phyloP scores from a whole-genome alignment of 2,329 filamentous ascomycete species.

The Diplodia seriata region DNA sequence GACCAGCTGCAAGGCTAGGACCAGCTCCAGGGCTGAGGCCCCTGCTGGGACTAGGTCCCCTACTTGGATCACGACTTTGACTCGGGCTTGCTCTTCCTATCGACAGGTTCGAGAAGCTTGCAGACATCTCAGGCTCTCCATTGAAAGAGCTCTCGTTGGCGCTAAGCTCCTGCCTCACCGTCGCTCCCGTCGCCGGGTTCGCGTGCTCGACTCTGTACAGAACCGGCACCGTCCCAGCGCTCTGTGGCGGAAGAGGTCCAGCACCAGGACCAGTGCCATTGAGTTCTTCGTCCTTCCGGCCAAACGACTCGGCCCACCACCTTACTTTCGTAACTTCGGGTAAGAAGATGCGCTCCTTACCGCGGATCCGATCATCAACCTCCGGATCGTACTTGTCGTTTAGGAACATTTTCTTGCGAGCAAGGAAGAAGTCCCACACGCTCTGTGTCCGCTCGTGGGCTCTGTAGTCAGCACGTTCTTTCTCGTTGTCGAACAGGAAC shows the following conservation, averaged over 20 bases:
- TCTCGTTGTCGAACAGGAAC: constrained; percentile 94
- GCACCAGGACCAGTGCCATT: constrained; percentile 62
- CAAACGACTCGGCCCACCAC: constrained; percentile 93
- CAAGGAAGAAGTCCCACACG: constrained; percentile 95
- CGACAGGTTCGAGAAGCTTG: constrained; percentile 43
- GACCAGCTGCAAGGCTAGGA: too few relatives aligned
- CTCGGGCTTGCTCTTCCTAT: constrained; percentile 39
- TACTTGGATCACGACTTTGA: constrained; percentile 37
- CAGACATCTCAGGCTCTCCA: constrained; percentile 36
- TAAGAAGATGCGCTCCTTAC: constrained; percentile 83
- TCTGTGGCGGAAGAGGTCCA: constrained; percentile 39
- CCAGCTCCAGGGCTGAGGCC: neutral
- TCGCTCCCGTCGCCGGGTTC: constrained; percentile 43
- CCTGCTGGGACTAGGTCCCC: neutral
- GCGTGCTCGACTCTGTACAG: constrained; percentile 47
- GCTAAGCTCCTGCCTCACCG: constrained; percentile 37
- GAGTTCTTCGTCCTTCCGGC: constrained; percentile 89
- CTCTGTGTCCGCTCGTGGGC: constrained; percentile 77
- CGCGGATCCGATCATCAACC: constrained; percentile 79
- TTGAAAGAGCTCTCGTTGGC: constrained; percentile 37
- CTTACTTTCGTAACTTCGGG: constrained; percentile 78
- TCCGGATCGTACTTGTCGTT: constrained; percentile 79
- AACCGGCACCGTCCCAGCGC: constrained; percentile 41
- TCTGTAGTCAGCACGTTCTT: constrained; percentile 75
- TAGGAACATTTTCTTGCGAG: constrained; percentile 78